Evolutionary conservation across 2,329 filamentous ascomycete genomes (phyloP).

Genomic region (Botryosphaeria agaves): DNA sequence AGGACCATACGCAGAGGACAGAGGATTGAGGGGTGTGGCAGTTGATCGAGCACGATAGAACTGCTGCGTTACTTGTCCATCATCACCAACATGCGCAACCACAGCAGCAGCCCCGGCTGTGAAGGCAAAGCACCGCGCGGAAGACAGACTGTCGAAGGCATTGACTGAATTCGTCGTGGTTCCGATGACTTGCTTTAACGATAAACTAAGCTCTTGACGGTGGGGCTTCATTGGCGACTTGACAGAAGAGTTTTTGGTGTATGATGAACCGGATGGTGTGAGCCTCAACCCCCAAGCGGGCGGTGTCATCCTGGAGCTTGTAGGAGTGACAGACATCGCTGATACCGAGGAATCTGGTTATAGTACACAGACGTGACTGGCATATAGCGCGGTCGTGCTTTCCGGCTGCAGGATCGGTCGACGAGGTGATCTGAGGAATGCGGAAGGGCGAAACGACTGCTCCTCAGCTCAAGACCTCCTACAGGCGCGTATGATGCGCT

Average conservation of each 20-base stretch:
- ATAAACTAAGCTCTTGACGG: conserved; percentile 35
- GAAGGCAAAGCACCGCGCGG: conserved; percentile 61
- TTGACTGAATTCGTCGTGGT: conserved; percentile 74
- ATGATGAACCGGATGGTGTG: conserved; percentile 62
- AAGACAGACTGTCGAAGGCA: conserved; percentile 66
- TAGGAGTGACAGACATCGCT: conserved; percentile 21
- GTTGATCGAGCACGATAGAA: conserved; percentile 78
- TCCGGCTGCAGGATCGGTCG: too few relatives aligned
- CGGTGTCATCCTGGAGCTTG: conserved; percentile 23
- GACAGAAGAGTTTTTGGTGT: conserved; percentile 43
- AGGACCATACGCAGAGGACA: conserved; percentile 33
- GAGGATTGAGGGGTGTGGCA: conserved; percentile 46
- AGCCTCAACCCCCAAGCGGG: conserved; percentile 21
- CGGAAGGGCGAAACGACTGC: too few relatives aligned
- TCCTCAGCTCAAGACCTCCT: too few relatives aligned
- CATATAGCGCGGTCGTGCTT: too few relatives aligned
- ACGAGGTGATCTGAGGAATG: too few relatives aligned
- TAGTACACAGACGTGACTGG: too few relatives aligned
- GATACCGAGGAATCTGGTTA: conserved; percentile 5
- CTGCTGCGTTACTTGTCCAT: conserved; percentile 50
- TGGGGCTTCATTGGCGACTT: conserved; percentile 23
- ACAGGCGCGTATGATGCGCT: too few relatives aligned
- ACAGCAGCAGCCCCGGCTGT: conserved; percentile 91
- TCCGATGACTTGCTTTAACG: conserved; percentile 71
- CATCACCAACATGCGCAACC: conserved; percentile 59